A percentile compares a stretch with the other conserved stretches of the same genome.
These are phyloP conservation scores for Tolypocladium ophioglossoides DNA, from an alignment of 2,329 filamentous ascomycete genomes.

Conservation along the genomic window DNA sequence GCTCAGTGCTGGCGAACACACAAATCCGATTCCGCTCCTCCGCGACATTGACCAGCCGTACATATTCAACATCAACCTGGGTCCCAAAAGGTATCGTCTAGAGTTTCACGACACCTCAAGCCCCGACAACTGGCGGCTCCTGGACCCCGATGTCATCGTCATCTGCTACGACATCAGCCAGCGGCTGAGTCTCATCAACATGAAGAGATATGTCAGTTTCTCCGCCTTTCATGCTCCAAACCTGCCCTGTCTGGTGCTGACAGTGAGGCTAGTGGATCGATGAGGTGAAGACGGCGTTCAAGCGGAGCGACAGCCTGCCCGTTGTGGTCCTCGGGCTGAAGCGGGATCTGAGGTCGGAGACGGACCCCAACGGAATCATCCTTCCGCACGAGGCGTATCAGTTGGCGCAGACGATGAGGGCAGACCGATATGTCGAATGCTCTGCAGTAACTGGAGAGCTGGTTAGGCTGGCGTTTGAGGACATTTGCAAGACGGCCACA, in stretches of 20 bases:
- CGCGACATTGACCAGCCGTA: slow-evolving; percentile 51
- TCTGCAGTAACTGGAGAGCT: slow-evolving; percentile 51
- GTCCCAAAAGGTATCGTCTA: slow-evolving; percentile 33
- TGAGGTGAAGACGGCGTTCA: slow-evolving; percentile 38
- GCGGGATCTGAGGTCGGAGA: slow-evolving; percentile 46
- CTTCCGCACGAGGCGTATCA: slow-evolving; percentile 51
- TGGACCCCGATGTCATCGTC: slow-evolving; percentile 46
- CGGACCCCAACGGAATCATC: slow-evolving; percentile 49
- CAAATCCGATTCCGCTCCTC: slow-evolving; percentile 35
- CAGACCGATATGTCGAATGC: slow-evolving; percentile 54
- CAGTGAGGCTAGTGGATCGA: slow-evolving; percentile 41
- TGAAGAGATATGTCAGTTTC: slow-evolving; percentile 41
- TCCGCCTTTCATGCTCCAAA: background rate
- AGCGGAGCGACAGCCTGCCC: slow-evolving; percentile 36
- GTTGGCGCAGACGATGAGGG: slow-evolving; percentile 45
- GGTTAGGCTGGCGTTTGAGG: slow-evolving; percentile 45
- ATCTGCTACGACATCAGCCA: slow-evolving; percentile 54
- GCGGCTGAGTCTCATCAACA: slow-evolving; percentile 45
- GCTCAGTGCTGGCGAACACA: slow-evolving; percentile 35
- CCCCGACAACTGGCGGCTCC: slow-evolving; percentile 47
- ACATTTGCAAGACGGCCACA: slow-evolving; percentile 47
- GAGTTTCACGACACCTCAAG: slow-evolving; percentile 50
- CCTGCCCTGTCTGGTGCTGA: slow-evolving; percentile 2
- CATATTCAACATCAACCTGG: slow-evolving; percentile 40
- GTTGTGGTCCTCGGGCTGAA: slow-evolving; percentile 50